Conservation (phyloP, 2,329 filamentous ascomycete genomes). For the Fusarium avenaceum region DNA sequence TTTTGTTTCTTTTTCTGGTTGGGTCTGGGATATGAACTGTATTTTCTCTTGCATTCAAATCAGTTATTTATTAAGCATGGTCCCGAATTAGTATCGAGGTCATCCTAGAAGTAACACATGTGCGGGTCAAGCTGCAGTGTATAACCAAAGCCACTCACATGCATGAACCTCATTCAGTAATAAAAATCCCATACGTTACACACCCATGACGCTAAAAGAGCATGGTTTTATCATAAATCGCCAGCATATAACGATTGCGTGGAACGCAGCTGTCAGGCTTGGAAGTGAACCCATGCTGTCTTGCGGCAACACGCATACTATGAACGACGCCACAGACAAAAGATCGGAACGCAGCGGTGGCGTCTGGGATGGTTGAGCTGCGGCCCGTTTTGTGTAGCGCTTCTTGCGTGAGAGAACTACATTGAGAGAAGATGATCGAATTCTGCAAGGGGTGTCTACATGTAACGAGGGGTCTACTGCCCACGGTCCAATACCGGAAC, state of each 20-base stretch:
- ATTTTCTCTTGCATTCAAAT: neutral
- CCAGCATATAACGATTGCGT: slow-evolving; percentile 16
- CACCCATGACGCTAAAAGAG: neutral
- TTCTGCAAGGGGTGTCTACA: slow-evolving; percentile 2
- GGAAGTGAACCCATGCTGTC: slow-evolving; percentile 11
- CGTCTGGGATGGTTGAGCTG: slow-evolving; percentile 4
- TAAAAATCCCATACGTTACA: slow-evolving; percentile 28
- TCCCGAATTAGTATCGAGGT: slow-evolving; percentile 3
- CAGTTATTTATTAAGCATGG: slow-evolving; percentile 17
- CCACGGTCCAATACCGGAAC: neutral
- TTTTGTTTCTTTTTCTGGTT: neutral
- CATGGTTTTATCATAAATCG: neutral
- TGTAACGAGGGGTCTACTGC: neutral
- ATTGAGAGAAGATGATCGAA: slow-evolving; percentile 4
- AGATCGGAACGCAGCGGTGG: slow-evolving; percentile 7
- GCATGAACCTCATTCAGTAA: slow-evolving; percentile 15
- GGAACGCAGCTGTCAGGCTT: slow-evolving; percentile 31
- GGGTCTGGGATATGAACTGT: neutral
- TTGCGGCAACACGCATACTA: slow-evolving; percentile 20
- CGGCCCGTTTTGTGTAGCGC: slow-evolving; percentile 27
- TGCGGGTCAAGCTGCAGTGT: slow-evolving; percentile 8
- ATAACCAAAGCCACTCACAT: neutral
- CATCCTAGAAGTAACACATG: slow-evolving; percentile 7
- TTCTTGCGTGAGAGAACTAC: slow-evolving; percentile 5
- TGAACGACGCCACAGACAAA: slow-evolving; percentile 14